Evolutionary conservation across 2,329 filamentous ascomycete genomes (phyloP).

Genomic region (Arthroderma sp.): DNA sequence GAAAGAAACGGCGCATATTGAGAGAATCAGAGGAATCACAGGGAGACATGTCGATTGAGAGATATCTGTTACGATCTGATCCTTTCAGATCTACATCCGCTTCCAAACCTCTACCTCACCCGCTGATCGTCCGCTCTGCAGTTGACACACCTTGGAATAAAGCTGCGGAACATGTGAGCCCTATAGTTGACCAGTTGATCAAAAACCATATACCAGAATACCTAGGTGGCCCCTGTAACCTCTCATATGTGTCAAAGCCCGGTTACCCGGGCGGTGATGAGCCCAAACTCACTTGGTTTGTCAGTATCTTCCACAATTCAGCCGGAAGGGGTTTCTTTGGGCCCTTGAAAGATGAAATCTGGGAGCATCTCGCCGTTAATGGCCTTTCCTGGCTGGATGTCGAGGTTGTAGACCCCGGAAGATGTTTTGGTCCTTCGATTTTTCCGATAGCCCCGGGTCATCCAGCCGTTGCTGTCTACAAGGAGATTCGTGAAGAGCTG

Average conservation of each 20-base stretch:
- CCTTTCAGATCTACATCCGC: constrained; percentile 6
- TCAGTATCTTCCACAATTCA: background rate
- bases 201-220: too few relatives aligned
- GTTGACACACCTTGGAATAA: too few relatives aligned
- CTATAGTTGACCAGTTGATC: too few relatives aligned
- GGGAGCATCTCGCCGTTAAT: background rate
- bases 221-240: too few relatives aligned
- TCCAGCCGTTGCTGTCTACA: background rate
- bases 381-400: background rate
- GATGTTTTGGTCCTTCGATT: constrained; percentile 4
- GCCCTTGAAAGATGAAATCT: background rate
- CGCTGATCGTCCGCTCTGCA: background rate
- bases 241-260: constrained; percentile 1
- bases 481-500: background rate
- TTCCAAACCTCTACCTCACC: background rate
- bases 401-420: background rate
- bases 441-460: constrained; percentile 3
- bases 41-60: constrained; percentile 8
- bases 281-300: background rate
- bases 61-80: constrained; percentile 5
- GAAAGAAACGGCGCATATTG: constrained; percentile 1
- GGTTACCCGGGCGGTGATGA: constrained; percentile 1
- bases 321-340: background rate
- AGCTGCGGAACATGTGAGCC: too few relatives aligned
- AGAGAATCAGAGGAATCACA: constrained; percentile 5